Percentiles rank a stretch among this genome's conserved stretches.
Conservation (phyloP, 2,329 filamentous ascomycete species). For the Fusarium sp. region DNA sequence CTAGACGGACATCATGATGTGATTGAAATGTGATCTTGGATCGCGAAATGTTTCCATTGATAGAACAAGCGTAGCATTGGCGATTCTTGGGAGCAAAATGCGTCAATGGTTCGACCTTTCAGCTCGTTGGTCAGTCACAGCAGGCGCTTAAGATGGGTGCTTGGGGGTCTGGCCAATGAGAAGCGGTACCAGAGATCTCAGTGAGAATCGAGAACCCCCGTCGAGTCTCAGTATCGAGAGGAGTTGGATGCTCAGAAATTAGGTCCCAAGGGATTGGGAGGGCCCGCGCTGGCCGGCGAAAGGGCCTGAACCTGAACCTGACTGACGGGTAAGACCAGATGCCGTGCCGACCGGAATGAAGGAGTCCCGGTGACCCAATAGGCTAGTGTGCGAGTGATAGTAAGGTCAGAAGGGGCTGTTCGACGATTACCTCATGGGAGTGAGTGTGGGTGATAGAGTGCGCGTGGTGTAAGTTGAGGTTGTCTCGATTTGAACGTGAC, state of each 20-base stretch:
- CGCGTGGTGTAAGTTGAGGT: conserved; percentile 10
- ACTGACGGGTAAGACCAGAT: conserved; percentile 7
- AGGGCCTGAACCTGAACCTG: background rate
- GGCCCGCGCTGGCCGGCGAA: conserved; percentile 20
- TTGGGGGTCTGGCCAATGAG: conserved; percentile 27
- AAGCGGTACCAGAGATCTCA: conserved; percentile 38
- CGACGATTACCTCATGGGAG: conserved; percentile 4
- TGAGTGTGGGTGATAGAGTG: background rate
- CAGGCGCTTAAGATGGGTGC: background rate
- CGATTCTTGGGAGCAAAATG: background rate
- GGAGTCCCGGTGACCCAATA: conserved; percentile 15
- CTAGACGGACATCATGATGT: conserved; percentile 3
- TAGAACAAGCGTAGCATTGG: background rate
- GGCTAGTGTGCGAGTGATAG: background rate
- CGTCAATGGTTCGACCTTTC: background rate
- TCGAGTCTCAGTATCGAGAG: conserved; percentile 1
- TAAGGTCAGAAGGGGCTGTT: conserved; percentile 1
- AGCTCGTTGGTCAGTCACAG: background rate
- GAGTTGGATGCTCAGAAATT: conserved; percentile 28
- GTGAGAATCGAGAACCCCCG: conserved; percentile 32
- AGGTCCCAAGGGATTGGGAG: conserved; percentile 31
- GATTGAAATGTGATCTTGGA: conserved; percentile 5
- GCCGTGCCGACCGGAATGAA: conserved; percentile 20
- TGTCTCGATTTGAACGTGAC: conserved; percentile 28
- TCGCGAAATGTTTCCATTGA: background rate